phyloP scores from a whole-genome alignment of 2,329 filamentous ascomycete species.

The Colletotrichum sp. region DNA sequence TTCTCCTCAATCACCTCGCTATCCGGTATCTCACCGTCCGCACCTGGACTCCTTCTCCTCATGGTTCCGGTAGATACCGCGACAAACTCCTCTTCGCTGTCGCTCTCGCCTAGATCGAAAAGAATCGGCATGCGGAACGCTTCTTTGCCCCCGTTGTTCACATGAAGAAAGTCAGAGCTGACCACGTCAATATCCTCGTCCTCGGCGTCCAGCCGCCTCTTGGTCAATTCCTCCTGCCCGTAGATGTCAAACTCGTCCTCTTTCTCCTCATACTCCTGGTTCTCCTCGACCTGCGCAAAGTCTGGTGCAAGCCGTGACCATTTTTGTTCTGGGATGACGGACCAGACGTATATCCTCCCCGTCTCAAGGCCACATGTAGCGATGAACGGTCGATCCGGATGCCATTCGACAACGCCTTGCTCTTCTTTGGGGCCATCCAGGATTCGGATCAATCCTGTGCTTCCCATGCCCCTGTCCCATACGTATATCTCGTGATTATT shows the following conservation, averaged over 20 bases:
- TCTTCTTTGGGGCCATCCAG: constrained; percentile 97
- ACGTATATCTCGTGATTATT: constrained; percentile 99
- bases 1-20: constrained; percentile 56
- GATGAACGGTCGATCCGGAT: constrained; percentile 84
- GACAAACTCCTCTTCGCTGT: constrained; percentile 89
- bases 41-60: constrained; percentile 81
- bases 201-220: constrained; percentile 86
- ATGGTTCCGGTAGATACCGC: constrained; percentile 78
- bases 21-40: constrained; percentile 64
- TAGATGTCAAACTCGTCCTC: constrained; percentile 99
- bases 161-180: constrained; percentile 67
- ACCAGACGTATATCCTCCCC: constrained; percentile 94
- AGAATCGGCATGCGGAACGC: constrained; percentile 90
- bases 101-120: constrained; percentile 90
- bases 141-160: constrained; percentile 49
- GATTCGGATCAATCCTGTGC: constrained; percentile 80
- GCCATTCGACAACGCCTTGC: constrained; percentile 96
- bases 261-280: constrained; percentile 92
- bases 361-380: constrained; percentile 93
- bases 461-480: constrained; percentile 94
- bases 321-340: constrained; percentile 90
- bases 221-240: constrained; percentile 91
- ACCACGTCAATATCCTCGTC: constrained; percentile 94
- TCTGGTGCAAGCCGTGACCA: constrained; percentile 98
- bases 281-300: constrained; percentile 97